phyloP scores from a whole-genome alignment of 1,284 basidiomycete species.

The Coriolopsis trogii region DNA sequence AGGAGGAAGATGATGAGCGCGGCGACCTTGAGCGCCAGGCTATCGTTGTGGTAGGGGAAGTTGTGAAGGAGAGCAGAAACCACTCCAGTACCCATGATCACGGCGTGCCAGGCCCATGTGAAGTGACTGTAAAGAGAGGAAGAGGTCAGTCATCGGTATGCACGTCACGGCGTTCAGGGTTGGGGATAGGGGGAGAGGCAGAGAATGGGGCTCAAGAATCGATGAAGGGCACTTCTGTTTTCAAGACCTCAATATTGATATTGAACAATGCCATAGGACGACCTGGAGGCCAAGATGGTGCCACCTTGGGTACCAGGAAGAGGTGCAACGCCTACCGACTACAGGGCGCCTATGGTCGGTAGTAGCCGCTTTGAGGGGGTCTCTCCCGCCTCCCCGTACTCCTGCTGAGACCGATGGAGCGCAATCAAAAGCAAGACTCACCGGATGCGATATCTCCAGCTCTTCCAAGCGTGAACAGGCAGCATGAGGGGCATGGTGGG shows the following conservation, averaged over 20 bases:
- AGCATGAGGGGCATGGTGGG: conserved; percentile 26
- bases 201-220: too few relatives aligned
- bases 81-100: conserved; percentile 51
- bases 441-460: conserved; percentile 33
- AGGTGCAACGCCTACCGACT: too few relatives aligned
- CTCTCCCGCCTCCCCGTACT: too few relatives aligned
- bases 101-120: conserved; percentile 49
- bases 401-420: not conserved
- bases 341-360: too few relatives aligned
- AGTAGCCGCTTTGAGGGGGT: too few relatives aligned
- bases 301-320: too few relatives aligned
- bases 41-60: conserved; percentile 43
- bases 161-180: too few relatives aligned
- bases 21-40: conserved; percentile 35
- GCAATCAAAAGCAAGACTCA: conserved; percentile 16
- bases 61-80: conserved; percentile 41
- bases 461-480: conserved; percentile 32
- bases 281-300: too few relatives aligned
- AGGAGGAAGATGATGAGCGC: conserved; percentile 51
- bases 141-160: conserved; percentile 1
- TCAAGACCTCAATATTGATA: too few relatives aligned
- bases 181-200: too few relatives aligned
- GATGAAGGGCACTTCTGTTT: too few relatives aligned
- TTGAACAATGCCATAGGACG: too few relatives aligned
- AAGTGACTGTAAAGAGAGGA: conserved; percentile 43